Evolutionary conservation across 73 alveolate species (phyloP), one percentile per base, ranked within the genome.

Genomic region (Stentor coeruleus): DNA sequence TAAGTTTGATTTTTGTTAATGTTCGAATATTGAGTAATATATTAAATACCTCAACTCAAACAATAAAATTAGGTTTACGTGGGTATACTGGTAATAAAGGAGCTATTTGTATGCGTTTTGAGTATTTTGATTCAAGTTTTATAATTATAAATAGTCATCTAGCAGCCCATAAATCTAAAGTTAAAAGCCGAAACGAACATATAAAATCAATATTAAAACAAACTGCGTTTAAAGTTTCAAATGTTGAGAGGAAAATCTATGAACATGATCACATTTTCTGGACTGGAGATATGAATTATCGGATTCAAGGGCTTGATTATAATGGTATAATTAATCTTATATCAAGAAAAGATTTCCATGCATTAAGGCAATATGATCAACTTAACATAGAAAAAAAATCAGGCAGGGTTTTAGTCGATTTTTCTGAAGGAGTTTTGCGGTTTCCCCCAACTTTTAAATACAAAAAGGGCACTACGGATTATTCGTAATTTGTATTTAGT

Each of bases 31-130:
- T 49, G 28, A 20, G 20, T 6, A 49, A 49, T 11, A 20, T 49
- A 20, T 11, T 20, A 11, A 20, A 20, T 49, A 11, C 20, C 6
- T 6, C 66, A 11, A 20, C 36, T 20, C 33, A 26, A 0, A 28
- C 40, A 28, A 40, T 66, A 33, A 66, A 66, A 66, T 33, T 66
- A 26, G 79, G 79, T 28, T 33, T 66, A 11, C n/a, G 33, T 20
- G 79, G 79, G 14, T 66, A 66, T 66, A 31, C 33, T 20, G 79
- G 42, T 37, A 66, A 66, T 66, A 66, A 66, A 66, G 79, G 79
- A 26, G 79, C 79, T 20, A 33, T 33, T 1, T 26, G 79, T 2
- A 20, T 66, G 36, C n/a, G 79, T 14, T 66, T 66, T 33, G 79
- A 66, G 2, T 66, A 28, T 20, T 66, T 66, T 26, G 39, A 66